phyloP scores from a whole-genome alignment of 2,329 filamentous ascomycete genomes.

The Fonsecaea multimorphosa region DNA sequence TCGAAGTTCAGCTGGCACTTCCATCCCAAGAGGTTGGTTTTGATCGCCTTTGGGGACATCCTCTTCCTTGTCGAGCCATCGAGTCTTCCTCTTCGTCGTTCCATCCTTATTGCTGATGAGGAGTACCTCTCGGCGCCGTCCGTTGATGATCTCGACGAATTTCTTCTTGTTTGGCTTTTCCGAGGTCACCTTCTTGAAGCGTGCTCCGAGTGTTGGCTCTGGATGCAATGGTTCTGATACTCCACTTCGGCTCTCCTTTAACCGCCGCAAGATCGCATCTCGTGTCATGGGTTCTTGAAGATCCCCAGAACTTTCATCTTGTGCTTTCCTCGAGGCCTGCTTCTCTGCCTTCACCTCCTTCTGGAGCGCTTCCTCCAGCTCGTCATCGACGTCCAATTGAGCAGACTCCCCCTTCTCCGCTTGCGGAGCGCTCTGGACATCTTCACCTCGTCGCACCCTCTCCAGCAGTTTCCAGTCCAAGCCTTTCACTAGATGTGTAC shows the following conservation, averaged over 20 bases:
- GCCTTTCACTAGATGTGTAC: slow-evolving; percentile 89
- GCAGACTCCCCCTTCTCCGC: slow-evolving; percentile 42
- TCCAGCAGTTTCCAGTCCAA: slow-evolving; percentile 77
- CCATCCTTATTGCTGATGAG: slow-evolving; percentile 65
- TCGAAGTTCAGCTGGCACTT: slow-evolving; percentile 53
- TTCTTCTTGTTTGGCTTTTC: slow-evolving; percentile 48
- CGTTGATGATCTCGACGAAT: slow-evolving; percentile 59
- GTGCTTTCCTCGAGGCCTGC: slow-evolving; percentile 30
- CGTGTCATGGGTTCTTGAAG: slow-evolving; percentile 55
- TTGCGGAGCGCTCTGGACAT: slow-evolving; percentile 56
- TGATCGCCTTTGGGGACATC: slow-evolving; percentile 47
- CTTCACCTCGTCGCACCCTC: slow-evolving; percentile 54
- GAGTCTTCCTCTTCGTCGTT: slow-evolving; percentile 66
- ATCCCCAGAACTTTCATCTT: slow-evolving; percentile 35
- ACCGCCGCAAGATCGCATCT: slow-evolving; percentile 64
- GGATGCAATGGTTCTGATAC: slow-evolving; percentile 49
- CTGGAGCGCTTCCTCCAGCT: slow-evolving; percentile 55
- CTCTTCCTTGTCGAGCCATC: slow-evolving; percentile 54
- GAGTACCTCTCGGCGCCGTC: slow-evolving; percentile 62
- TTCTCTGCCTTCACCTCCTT: slow-evolving; percentile 41
- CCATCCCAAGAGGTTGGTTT: slow-evolving; percentile 58
- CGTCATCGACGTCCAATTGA: slow-evolving; percentile 65
- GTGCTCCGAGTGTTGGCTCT: slow-evolving; percentile 58
- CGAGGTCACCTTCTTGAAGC: slow-evolving; percentile 61
- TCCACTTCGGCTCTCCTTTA: slow-evolving; percentile 58